These are phyloP conservation scores for Elaeagnus macrophylla DNA, from an alignment of 306 rosid species.

Conservation along the genomic window DNA sequence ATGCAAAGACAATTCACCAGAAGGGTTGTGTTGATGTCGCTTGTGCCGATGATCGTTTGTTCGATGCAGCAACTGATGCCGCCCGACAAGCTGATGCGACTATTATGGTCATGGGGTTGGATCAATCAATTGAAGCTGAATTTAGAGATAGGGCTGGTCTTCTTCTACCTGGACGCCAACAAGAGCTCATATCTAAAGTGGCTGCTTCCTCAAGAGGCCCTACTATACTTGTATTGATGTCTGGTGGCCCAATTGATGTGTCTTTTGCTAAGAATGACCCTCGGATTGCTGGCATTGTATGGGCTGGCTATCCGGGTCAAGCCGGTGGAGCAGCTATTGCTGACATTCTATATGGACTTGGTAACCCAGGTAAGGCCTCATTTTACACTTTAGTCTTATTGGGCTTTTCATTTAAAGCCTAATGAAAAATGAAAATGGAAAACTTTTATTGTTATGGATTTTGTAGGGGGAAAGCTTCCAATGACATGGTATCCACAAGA, in stretches of 20 bases:
- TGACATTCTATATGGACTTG: constrained; percentile 50
- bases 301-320: constrained; percentile 95
- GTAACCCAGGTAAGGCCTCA: constrained; percentile 45
- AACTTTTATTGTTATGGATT: no score
- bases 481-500: no score
- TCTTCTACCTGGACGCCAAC: constrained; percentile 72
- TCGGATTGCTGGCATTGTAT: constrained; percentile 39
- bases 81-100: constrained; percentile 67
- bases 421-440: no score
- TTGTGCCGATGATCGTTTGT: constrained; percentile 34
- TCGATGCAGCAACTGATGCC: constrained; percentile 45
- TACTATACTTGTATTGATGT: constrained; percentile 62
- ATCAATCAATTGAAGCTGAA: constrained; percentile 87
- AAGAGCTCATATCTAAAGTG: constrained; percentile 56
- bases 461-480: no score
- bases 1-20: constrained; percentile 38
- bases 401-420: no score
- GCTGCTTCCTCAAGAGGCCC: constrained; percentile 76
- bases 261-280: constrained; percentile 57
- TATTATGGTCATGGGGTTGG: constrained; percentile 61
- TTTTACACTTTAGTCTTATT: no score
- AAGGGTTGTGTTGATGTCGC: constrained; percentile 54
- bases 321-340: constrained; percentile 88
- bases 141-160: constrained; percentile 45
- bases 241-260: constrained; percentile 77